Conservation (phyloP, 192 early-diverging fungal species). For the Mortierella claussenii region DNA sequence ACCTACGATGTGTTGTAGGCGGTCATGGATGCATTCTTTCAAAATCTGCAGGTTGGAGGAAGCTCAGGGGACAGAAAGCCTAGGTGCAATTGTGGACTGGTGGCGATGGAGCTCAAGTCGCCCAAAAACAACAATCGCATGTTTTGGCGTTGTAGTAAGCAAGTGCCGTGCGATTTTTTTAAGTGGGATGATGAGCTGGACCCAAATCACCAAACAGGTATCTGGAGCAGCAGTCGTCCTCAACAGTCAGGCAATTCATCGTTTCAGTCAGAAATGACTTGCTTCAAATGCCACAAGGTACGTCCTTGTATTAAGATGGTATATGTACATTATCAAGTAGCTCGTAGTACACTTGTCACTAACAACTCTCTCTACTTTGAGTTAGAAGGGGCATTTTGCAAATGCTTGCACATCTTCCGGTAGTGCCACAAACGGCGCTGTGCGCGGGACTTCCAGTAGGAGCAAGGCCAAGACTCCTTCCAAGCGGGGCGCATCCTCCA, state of each 20-base stretch:
- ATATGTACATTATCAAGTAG: neutral
- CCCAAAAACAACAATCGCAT: constrained; percentile 4
- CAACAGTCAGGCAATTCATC: neutral
- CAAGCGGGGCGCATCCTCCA: neutral
- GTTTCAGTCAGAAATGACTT: neutral
- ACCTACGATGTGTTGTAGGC: neutral
- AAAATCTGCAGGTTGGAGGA: constrained; percentile 4
- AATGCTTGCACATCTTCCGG: constrained; percentile 13
- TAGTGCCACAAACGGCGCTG: neutral
- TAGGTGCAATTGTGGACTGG: constrained; percentile 18
- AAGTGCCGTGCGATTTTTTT: constrained; percentile 64
- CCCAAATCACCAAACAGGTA: neutral
- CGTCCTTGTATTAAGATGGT: too few species aligned
- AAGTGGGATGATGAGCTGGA: constrained; percentile 63
- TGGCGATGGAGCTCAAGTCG: constrained; percentile 20
- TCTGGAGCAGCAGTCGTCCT: neutral
- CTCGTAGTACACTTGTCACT: neutral
- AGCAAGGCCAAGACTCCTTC: neutral
- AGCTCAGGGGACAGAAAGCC: constrained; percentile 6
- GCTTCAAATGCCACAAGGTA: constrained; percentile 13
- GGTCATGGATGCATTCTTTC: constrained; percentile 16
- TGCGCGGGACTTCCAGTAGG: neutral
- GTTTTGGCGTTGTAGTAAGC: constrained; percentile 35
- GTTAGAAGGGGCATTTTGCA: constrained; percentile 31
- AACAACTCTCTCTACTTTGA: neutral